Percentiles rank a stretch among this genome's conserved stretches.
phyloP scores from a whole-genome alignment of 1,284 basidiomycete species.

The Fomitopsis palustris region DNA sequence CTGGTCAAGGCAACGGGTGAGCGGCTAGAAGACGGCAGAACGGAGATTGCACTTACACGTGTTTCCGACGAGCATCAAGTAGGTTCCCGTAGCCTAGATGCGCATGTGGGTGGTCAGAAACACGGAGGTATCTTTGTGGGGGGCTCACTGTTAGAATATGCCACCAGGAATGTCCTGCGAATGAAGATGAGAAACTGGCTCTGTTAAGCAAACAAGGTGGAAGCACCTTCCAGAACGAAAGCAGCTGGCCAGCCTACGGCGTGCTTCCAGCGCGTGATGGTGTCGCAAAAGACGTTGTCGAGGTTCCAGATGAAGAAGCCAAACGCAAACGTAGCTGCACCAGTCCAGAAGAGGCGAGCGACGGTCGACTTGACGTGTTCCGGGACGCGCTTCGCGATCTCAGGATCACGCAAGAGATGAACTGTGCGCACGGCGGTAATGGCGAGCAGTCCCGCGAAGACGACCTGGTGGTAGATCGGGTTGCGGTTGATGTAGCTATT shows the following conservation, averaged over 20 bases:
- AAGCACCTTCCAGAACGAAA: slow-evolving; percentile 59
- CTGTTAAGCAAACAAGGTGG: neutral
- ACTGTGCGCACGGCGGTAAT: slow-evolving; percentile 40
- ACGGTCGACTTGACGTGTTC: slow-evolving; percentile 38
- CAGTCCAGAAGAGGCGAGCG: slow-evolving; percentile 40
- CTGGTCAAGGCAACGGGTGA: neutral
- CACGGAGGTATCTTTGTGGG: neutral
- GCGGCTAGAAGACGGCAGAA: neutral
- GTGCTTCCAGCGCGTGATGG: slow-evolving; percentile 51
- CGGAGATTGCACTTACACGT: slow-evolving; percentile 43
- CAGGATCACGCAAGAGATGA: slow-evolving; percentile 46
- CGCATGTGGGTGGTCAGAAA: neutral
- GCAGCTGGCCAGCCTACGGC: slow-evolving; percentile 58
- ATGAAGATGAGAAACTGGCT: neutral
- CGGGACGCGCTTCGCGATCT: slow-evolving; percentile 39
- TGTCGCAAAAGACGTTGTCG: slow-evolving; percentile 64
- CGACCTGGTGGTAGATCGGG: slow-evolving; percentile 63
- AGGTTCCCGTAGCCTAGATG: slow-evolving; percentile 50
- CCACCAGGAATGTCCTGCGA: slow-evolving; percentile 69
- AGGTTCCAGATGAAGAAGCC: slow-evolving; percentile 69
- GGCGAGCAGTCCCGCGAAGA: slow-evolving; percentile 54
- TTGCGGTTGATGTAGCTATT: slow-evolving; percentile 53
- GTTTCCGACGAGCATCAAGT: slow-evolving; percentile 58
- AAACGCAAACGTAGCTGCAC: slow-evolving; percentile 46
- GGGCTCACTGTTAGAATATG: slow-evolving; percentile 56